Evolutionary conservation across 192 early-diverging fungal species (phyloP).

Genomic region (Lunasporangiospora selenospora): DNA sequence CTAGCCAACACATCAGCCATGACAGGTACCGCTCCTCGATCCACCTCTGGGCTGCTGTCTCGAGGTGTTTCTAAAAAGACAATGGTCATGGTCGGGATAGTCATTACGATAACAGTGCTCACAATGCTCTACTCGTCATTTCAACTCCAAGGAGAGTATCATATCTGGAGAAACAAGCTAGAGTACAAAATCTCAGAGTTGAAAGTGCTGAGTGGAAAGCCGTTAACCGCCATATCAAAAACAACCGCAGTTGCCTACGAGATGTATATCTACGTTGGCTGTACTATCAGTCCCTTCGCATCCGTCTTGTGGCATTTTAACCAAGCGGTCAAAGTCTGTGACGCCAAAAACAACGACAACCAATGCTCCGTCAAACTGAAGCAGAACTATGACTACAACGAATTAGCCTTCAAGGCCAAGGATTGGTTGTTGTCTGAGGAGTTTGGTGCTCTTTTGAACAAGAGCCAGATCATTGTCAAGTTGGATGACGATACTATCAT

Average conservation of each 20-base stretch:
- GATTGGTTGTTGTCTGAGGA: not conserved
- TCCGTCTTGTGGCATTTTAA: not conserved
- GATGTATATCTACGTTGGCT: not conserved
- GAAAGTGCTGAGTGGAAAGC: not conserved
- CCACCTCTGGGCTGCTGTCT: too few relatives aligned
- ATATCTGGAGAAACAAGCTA: not conserved
- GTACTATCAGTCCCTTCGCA: not conserved
- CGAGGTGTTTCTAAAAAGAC: too few relatives aligned
- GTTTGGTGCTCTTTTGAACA: not conserved
- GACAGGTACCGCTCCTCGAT: too few relatives aligned
- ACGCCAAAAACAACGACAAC: not conserved
- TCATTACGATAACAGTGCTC: not conserved
- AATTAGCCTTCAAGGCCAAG: not conserved
- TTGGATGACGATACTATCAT: slow-evolving; percentile 1
- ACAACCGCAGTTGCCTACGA: too few relatives aligned
- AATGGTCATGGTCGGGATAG: too few relatives aligned
- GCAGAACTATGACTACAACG: not conserved
- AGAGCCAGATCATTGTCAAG: not conserved
- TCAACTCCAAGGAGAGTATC: not conserved
- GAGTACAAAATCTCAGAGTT: not conserved
- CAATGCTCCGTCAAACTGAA: not conserved
- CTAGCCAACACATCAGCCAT: too few relatives aligned
- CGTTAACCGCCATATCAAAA: not conserved
- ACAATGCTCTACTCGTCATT: not conserved
- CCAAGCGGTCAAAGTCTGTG: slow-evolving; percentile 1